Evolutionary conservation across 1,284 basidiomycete genomes (phyloP).

Genomic region (Omphalotus olearius): DNA sequence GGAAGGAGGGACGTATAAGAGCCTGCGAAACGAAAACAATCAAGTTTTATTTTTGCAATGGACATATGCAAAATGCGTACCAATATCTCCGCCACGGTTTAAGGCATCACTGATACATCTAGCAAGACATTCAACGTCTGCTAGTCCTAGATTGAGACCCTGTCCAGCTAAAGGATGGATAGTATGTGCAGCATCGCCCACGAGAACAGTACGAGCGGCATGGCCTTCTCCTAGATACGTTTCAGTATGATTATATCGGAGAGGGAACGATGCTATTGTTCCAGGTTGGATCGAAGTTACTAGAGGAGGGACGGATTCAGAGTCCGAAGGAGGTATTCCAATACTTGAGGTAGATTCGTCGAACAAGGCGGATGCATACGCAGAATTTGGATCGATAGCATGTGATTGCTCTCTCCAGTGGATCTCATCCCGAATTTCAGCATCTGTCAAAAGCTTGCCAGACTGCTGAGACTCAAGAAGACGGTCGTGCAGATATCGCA

Average conservation of each 20-base stretch:
- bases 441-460: conserved; percentile 38
- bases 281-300: conserved; percentile 70
- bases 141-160: conserved; percentile 91
- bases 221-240: conserved; percentile 75
- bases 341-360: conserved; percentile 20
- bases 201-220: conserved; percentile 75
- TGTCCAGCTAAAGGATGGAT: conserved; percentile 98
- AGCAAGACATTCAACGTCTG: conserved; percentile 74
- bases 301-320: conserved; percentile 70
- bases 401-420: conserved; percentile 67
- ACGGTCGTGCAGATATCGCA: conserved; percentile 65
- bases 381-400: conserved; percentile 55
- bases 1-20: conserved; percentile 71
- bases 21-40: conserved; percentile 38
- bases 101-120: conserved; percentile 58
- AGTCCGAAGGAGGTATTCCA: conserved; percentile 61
- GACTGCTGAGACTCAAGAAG: conserved; percentile 50
- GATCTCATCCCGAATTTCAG: conserved; percentile 55
- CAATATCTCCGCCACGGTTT: conserved; percentile 72
- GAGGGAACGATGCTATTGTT: conserved; percentile 88
- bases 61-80: conserved; percentile 35
- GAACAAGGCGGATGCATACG: conserved; percentile 47
- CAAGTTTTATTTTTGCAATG: background rate
- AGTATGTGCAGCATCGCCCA: conserved; percentile 96
- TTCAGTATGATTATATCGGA: conserved; percentile 86